These are phyloP conservation scores for Globisporangium irregulare DNA, from an alignment of 352 stramenopile species.

Conservation along the genomic window DNA sequence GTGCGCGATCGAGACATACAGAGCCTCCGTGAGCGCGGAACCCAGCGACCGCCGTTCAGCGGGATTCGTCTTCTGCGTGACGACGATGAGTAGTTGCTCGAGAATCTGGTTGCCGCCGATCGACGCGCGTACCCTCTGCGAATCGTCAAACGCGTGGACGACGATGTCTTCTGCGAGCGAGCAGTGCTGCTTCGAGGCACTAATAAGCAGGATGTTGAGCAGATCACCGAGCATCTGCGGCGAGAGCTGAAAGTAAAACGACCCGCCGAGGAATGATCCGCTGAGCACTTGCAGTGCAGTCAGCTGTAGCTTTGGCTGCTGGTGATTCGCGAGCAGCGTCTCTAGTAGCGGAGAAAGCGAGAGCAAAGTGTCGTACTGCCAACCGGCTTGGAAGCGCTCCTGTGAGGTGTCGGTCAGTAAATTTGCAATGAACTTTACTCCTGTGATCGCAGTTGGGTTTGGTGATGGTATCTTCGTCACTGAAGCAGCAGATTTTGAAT, in stretches of 20 bases:
- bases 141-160: slow-evolving; percentile 49
- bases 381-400: slow-evolving; percentile 23
- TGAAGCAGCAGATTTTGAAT: neutral
- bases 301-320: slow-evolving; percentile 43
- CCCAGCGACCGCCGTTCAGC: slow-evolving; percentile 25
- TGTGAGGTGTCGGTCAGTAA: slow-evolving; percentile 30
- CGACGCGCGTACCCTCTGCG: slow-evolving; percentile 31
- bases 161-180: slow-evolving; percentile 43
- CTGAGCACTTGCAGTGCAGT: slow-evolving; percentile 36
- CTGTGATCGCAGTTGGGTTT: slow-evolving; percentile 17
- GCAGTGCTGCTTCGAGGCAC: slow-evolving; percentile 33
- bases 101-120: slow-evolving; percentile 62
- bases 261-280: slow-evolving; percentile 27
- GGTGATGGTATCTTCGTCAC: neutral
- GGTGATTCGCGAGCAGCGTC: slow-evolving; percentile 31
- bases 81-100: slow-evolving; percentile 64
- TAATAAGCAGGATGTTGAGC: slow-evolving; percentile 63
- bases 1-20: slow-evolving; percentile 45
- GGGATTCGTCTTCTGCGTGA: slow-evolving; percentile 39
- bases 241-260: slow-evolving; percentile 45
- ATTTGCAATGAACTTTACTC: slow-evolving; percentile 52
- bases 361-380: slow-evolving; percentile 30
- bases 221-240: slow-evolving; percentile 56
- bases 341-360: slow-evolving; percentile 29
- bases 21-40: slow-evolving; percentile 43